Percentiles rank a stretch among this genome's conserved stretches.
Conservation (phyloP, 2,329 filamentous ascomycete species). For the Byssochlamys sp. region DNA sequence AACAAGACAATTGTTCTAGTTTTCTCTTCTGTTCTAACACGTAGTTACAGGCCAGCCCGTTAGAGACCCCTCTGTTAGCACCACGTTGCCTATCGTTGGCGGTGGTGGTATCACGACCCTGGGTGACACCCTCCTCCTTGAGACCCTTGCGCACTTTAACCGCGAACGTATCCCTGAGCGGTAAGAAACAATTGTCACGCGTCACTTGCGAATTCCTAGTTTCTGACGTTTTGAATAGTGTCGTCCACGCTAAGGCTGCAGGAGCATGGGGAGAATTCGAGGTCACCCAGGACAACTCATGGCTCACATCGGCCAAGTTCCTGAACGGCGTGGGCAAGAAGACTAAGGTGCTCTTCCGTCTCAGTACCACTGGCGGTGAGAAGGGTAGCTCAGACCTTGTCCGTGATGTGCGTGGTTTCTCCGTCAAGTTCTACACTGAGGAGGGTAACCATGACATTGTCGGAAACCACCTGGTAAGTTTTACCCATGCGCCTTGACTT, state of each 20-base stretch:
- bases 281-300: slow-evolving; percentile 49
- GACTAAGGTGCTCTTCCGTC: slow-evolving; percentile 38
- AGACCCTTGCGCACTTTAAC: neutral
- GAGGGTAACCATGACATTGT: slow-evolving; percentile 31
- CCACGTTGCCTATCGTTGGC: slow-evolving; percentile 3
- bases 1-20: neutral
- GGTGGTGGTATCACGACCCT: slow-evolving; percentile 3
- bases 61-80: slow-evolving; percentile 3
- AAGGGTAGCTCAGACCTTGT: slow-evolving; percentile 41
- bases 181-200: neutral
- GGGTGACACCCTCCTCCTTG: slow-evolving; percentile 2
- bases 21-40: too few species aligned
- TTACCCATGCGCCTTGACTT: neutral
- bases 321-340: slow-evolving; percentile 48
- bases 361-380: slow-evolving; percentile 41
- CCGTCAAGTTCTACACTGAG: slow-evolving; percentile 44
- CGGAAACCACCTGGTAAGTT: neutral
- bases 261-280: slow-evolving; percentile 54
- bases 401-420: slow-evolving; percentile 42
- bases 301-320: slow-evolving; percentile 48
- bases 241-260: slow-evolving; percentile 52
- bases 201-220: neutral
- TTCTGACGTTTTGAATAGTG: slow-evolving; percentile 12
- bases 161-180: neutral
- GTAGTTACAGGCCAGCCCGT: slow-evolving; percentile 3